Evolutionary conservation across 2,329 filamentous ascomycete species (phyloP), one percentile per base, ranked within the genome.

Genomic region (Colletotrichum musae): DNA sequence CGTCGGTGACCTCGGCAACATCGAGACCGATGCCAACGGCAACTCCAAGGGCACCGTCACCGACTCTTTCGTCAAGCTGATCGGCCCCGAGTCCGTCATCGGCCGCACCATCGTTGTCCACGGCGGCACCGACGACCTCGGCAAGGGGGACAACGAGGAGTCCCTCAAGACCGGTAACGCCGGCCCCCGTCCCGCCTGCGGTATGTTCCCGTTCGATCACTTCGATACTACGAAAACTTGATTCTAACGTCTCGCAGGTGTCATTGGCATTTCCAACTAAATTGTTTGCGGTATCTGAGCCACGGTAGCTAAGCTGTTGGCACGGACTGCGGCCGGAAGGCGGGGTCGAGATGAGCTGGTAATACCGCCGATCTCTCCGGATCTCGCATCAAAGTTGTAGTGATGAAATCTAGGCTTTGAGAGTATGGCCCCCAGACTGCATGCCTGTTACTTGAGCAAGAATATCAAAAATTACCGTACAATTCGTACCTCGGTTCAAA

Each of bases 101-200:
- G 96, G 96, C 84, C 95, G 96, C 80, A 98, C 96, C 75, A 89
- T 99, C 72, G 96, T 99, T 78, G 90, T 97, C 78, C 96, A 99
- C 87, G 91, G 87, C 76, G 96, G 96, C 81, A 98, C 95, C 75
- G 96, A 99, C 81, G 96, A 99, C 80, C 94, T 99, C 74, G 96
- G 96, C 84, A 93, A 93, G 88, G 94, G 94, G 78, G 93, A 86
- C 76, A 91, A 93, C 86, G 94, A 95, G 85, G 94, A 98, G 88
- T 97, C 94, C 79, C 94, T 97, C 88, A 98, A 97, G 92, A 99
- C 96, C 74, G 96, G 96, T 75, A 99, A 98, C 82, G 96, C 96
- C 80, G 96, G 96, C 78, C 83, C 86, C 76, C 94, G 96, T 80
- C 96, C 96, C 80, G 96, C 96, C 81, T 99, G 96, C 86, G 96